Evolutionary conservation across 495 filamentous ascomycete genomes (phyloP).

Genomic region (Aspergillus homomorphus): DNA sequence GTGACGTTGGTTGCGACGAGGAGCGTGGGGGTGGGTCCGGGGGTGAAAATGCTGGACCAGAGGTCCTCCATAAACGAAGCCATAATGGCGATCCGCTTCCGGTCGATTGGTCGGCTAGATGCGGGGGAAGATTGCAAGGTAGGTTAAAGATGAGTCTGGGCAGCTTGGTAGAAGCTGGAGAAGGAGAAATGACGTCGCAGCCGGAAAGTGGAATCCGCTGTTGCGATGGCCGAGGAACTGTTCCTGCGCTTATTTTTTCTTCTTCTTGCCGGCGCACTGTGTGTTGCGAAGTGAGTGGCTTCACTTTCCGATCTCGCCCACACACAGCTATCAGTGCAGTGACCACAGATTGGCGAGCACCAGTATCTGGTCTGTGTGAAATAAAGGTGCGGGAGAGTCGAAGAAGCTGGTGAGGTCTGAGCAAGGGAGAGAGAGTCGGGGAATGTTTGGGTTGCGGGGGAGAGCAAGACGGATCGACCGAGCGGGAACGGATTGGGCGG

Average conservation of each 20-base stretch:
- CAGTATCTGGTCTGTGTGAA: neutral
- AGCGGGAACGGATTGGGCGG: neutral
- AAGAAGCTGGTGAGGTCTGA: neutral
- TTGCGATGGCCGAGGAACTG: neutral
- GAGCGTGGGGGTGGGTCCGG: slow-evolving; percentile 82
- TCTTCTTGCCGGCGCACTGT: no score
- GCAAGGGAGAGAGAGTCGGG: neutral
- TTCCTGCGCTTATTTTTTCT: neutral
- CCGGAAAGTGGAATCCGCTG: slow-evolving; percentile 19
- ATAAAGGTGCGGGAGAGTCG: neutral
- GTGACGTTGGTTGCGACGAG: slow-evolving; percentile 85
- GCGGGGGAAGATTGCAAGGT: neutral
- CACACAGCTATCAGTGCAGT: no score
- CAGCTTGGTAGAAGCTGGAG: neutral
- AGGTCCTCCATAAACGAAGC: slow-evolving; percentile 76
- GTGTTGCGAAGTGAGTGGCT: no score
- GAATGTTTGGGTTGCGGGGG: neutral
- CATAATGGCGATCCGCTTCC: slow-evolving; percentile 50
- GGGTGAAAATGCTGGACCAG: slow-evolving; percentile 88
- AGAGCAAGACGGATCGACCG: neutral
- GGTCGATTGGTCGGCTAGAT: neutral
- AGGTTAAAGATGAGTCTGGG: neutral
- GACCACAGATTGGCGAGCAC: no score
- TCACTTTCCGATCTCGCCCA: no score
- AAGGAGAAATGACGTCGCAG: slow-evolving; percentile 12